These are phyloP conservation scores for Canariomyces notabilis DNA, from an alignment of 2,329 filamentous ascomycete species.

Conservation along the genomic window DNA sequence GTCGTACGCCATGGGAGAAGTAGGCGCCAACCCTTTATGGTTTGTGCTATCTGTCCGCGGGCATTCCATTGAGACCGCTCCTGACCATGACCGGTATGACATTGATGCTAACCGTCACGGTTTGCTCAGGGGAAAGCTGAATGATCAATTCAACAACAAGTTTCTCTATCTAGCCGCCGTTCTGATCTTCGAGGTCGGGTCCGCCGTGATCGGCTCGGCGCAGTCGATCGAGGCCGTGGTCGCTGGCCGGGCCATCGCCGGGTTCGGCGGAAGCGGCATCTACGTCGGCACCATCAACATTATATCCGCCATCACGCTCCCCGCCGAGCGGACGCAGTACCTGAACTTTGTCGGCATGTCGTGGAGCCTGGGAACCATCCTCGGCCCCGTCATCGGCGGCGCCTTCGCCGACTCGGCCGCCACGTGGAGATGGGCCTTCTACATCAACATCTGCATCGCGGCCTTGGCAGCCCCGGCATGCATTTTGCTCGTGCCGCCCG, in stretches of 20 bases:
- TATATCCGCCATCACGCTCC: constrained; percentile 29
- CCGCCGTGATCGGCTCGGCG: constrained; percentile 40
- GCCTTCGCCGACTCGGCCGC: constrained; percentile 38
- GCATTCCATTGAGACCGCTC: too few relatives aligned
- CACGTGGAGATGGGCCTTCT: constrained; percentile 47
- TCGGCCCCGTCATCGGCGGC: constrained; percentile 45
- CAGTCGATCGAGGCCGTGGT: constrained; percentile 44
- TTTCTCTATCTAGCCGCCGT: constrained; percentile 28
- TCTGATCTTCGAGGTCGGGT: constrained; percentile 27
- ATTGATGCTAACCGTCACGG: constrained; percentile 32
- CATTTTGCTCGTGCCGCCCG: constrained; percentile 28
- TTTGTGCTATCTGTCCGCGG: too few relatives aligned
- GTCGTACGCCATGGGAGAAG: too few relatives aligned
- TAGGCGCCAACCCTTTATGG: too few relatives aligned
- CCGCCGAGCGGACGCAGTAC: constrained; percentile 27
- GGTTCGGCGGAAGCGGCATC: constrained; percentile 41
- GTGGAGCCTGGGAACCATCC: constrained; percentile 42
- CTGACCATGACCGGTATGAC: too few relatives aligned
- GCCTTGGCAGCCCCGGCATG: constrained; percentile 29
- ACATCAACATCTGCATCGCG: constrained; percentile 52
- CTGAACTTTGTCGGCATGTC: constrained; percentile 27
- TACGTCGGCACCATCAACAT: constrained; percentile 35
- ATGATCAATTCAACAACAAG: constrained; percentile 39
- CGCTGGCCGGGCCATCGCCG: constrained; percentile 40
- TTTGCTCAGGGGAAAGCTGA: constrained; percentile 34